phyloP scores from a whole-genome alignment of 2,329 filamentous ascomycete genomes.

The Domatiomyces catenatus region DNA sequence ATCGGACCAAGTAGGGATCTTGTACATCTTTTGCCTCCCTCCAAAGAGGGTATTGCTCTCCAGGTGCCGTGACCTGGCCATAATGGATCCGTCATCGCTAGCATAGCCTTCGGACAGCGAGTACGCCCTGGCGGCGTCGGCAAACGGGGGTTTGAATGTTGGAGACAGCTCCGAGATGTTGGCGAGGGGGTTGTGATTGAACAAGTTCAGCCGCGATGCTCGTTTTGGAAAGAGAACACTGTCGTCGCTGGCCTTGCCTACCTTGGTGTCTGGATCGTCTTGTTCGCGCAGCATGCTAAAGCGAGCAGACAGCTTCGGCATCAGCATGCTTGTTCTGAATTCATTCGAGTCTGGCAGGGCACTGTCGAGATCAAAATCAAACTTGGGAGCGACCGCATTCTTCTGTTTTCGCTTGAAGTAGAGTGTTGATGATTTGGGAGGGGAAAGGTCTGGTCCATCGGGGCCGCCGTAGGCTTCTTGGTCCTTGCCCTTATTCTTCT shows the following conservation, averaged over 20 bases:
- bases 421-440: slow-evolving; percentile 10
- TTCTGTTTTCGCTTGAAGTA: slow-evolving; percentile 35
- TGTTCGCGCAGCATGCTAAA: slow-evolving; percentile 96
- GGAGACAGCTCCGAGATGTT: slow-evolving; percentile 80
- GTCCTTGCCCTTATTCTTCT: slow-evolving; percentile 16
- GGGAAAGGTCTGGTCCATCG: background rate
- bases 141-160: slow-evolving; percentile 43
- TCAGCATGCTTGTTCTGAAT: slow-evolving; percentile 86
- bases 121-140: slow-evolving; percentile 42
- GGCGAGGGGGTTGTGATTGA: slow-evolving; percentile 48
- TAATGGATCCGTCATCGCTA: slow-evolving; percentile 60
- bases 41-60: slow-evolving; percentile 92
- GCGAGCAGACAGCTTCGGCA: slow-evolving; percentile 84
- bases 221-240: slow-evolving; percentile 75
- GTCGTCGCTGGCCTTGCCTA: slow-evolving; percentile 90
- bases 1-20: slow-evolving; percentile 44
- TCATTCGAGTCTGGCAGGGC: slow-evolving; percentile 72
- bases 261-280: slow-evolving; percentile 73
- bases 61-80: slow-evolving; percentile 64
- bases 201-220: slow-evolving; percentile 61
- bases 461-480: slow-evolving; percentile 3
- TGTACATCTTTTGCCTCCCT: slow-evolving; percentile 89
- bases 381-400: slow-evolving; percentile 34
- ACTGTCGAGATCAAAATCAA: slow-evolving; percentile 53
- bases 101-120: slow-evolving; percentile 47